These are phyloP conservation scores for Erigeron canadensis DNA, from an alignment of 129 eudicot genomes.

Conservation along the genomic window DNA sequence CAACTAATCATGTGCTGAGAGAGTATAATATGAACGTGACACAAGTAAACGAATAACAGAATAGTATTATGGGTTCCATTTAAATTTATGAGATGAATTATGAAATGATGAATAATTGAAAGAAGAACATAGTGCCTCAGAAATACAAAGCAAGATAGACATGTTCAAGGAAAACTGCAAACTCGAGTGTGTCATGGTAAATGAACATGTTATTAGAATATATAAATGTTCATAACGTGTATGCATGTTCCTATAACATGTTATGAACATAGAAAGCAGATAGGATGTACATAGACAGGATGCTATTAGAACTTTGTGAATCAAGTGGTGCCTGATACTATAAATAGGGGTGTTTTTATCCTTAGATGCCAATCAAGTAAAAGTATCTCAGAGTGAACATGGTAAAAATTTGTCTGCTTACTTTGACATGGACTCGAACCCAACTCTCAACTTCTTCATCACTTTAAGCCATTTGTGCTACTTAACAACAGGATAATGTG, in stretches of 20 bases:
- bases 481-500: slow-evolving; percentile 34
- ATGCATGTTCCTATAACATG: slow-evolving; percentile 12
- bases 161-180: not conserved
- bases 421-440: slow-evolving; percentile 44
- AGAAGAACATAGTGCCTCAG: not conserved
- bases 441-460: slow-evolving; percentile 31
- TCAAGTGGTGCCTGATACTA: slow-evolving; percentile 25
- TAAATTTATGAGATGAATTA: too few relatives aligned
- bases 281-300: slow-evolving; percentile 21
- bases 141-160: slow-evolving; percentile 1
- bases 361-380: slow-evolving; percentile 31
- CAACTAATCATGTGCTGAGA: slow-evolving; percentile 19
- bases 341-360: slow-evolving; percentile 24
- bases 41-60: too few relatives aligned
- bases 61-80: too few relatives aligned
- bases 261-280: slow-evolving; percentile 1
- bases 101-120: too few relatives aligned
- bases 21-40: not conserved
- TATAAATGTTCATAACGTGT: slow-evolving; percentile 19
- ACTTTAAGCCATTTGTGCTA: slow-evolving; percentile 39
- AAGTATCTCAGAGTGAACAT: slow-evolving; percentile 33
- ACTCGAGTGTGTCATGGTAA: not conserved
- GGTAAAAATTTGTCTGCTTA: slow-evolving; percentile 35
- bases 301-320: slow-evolving; percentile 32
- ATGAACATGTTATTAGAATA: slow-evolving; percentile 17